Conservation (phyloP, 2,329 filamentous ascomycete species). For the Aspergillus intermedius region DNA sequence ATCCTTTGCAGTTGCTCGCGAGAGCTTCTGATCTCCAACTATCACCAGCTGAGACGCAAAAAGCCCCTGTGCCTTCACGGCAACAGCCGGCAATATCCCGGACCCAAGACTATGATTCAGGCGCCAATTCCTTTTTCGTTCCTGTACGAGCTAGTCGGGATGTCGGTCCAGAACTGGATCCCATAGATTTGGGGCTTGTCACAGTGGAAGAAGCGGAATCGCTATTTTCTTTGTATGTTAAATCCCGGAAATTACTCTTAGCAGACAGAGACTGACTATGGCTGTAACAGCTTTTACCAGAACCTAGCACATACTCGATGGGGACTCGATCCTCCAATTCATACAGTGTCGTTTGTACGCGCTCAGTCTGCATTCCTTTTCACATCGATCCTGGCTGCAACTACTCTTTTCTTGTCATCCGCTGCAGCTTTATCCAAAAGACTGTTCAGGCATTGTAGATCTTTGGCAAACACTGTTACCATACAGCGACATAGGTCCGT, state of each 20-base stretch:
- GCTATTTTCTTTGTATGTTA: slow-evolving; percentile 57
- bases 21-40: slow-evolving; percentile 63
- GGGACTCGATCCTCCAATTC: slow-evolving; percentile 63
- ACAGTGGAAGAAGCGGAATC: slow-evolving; percentile 58
- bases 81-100: slow-evolving; percentile 33
- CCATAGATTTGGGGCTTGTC: slow-evolving; percentile 63
- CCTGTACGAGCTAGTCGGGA: slow-evolving; percentile 59
- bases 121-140: slow-evolving; percentile 60
- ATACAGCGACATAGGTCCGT: slow-evolving; percentile 59
- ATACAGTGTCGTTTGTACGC: slow-evolving; percentile 60
- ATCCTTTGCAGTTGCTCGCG: slow-evolving; percentile 65
- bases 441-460: slow-evolving; percentile 58
- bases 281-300: slow-evolving; percentile 54
- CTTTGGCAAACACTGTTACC: slow-evolving; percentile 57
- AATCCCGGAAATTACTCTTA: not conserved
- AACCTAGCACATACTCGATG: slow-evolving; percentile 67
- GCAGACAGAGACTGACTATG: not conserved
- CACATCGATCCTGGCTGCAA: slow-evolving; percentile 63
- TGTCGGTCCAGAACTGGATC: slow-evolving; percentile 58
- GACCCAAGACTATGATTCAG: slow-evolving; percentile 7
- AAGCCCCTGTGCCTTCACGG: slow-evolving; percentile 21
- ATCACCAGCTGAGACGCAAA: slow-evolving; percentile 32
- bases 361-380: slow-evolving; percentile 64
- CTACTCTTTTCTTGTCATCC: slow-evolving; percentile 60
- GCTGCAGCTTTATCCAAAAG: slow-evolving; percentile 59